Base-by-base conservation (phyloP, 129 eudicot species). In the Daucus carota region DNA sequence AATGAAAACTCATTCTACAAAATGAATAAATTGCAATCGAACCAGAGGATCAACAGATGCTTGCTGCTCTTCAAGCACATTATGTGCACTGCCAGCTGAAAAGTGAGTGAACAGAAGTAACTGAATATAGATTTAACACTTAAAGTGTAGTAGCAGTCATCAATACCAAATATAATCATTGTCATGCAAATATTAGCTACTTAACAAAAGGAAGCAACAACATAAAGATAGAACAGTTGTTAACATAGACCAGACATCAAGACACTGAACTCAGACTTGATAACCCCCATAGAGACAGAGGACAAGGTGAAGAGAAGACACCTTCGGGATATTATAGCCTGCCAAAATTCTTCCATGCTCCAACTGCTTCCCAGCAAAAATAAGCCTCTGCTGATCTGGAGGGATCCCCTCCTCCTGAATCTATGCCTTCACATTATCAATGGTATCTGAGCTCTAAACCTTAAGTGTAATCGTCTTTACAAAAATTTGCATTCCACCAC, bases 401-500 rank as follows among this genome's bases (percentile, higher is more conserved):
- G 86, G 86, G 42, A 83, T 83, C 1, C 86, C 83, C 9, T 83
- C 86, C 86, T 83, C 86, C 78, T 83, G 86, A 22, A 83, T 83
- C 72, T 83, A 79, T 4, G 86, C 83, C 66, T 83, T 83, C 32
- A 83, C 86, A 33, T 83, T 83, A 65, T 83, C 87, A 16, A 80
- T 80, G 76, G 87, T 76, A 65, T 83, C 84, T 1, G 83, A 79
- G 75, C 81, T 73, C 78, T 83, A 84, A 24, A 83, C 87, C 59
- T 80, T 84, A 6, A 83, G 62, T 65, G 87, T 83, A 18, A 79
- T 73, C 2, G 86, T 83, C 72, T 83, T 83, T 10, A 83, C 86
- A 63, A 83, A 83, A 13, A 83, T 83, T 32, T 83, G 83, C 86
- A 83, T 83, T 5, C 86, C 86, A 44, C 86, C 86, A 0, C 86